Conservation (phyloP, 2,329 filamentous ascomycete species). For the Alternaria novae-zelandiae region DNA sequence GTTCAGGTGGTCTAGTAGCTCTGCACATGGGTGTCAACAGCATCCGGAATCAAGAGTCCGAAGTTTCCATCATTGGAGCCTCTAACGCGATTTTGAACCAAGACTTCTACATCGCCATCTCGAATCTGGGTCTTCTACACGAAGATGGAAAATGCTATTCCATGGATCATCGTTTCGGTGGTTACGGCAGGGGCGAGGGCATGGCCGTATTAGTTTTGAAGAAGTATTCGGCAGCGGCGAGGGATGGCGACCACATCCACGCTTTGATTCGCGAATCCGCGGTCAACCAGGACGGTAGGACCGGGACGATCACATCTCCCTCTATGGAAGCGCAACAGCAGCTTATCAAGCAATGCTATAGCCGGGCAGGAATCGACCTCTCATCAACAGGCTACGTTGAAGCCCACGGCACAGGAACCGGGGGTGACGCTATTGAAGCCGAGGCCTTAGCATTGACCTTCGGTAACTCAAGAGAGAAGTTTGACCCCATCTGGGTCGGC, state of each 20-base stretch:
- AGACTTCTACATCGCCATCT: background rate
- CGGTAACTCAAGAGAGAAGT: background rate
- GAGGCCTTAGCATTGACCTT: background rate
- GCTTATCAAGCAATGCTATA: background rate
- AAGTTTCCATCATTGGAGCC: background rate
- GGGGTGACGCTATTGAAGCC: slow-evolving; percentile 31
- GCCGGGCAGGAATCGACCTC: slow-evolving; percentile 1
- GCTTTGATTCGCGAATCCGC: background rate
- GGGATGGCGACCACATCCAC: slow-evolving; percentile 1
- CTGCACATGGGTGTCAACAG: slow-evolving; percentile 3
- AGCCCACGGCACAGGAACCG: slow-evolving; percentile 59
- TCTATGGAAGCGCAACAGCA: background rate
- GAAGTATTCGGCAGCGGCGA: background rate
- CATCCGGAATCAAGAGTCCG: background rate
- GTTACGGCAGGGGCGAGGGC: slow-evolving; percentile 1
- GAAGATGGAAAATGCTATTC: background rate
- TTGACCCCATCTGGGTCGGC: slow-evolving; percentile 4
- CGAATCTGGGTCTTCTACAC: background rate
- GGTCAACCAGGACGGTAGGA: background rate
- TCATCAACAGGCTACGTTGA: slow-evolving; percentile 10
- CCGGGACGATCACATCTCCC: background rate
- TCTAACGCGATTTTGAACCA: background rate
- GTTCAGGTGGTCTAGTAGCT: background rate
- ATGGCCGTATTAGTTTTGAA: background rate
- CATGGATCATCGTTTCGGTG: background rate